Base-by-base conservation (phyloP, 1,139 yeast species). In the Suhomyces panamericanus region DNA sequence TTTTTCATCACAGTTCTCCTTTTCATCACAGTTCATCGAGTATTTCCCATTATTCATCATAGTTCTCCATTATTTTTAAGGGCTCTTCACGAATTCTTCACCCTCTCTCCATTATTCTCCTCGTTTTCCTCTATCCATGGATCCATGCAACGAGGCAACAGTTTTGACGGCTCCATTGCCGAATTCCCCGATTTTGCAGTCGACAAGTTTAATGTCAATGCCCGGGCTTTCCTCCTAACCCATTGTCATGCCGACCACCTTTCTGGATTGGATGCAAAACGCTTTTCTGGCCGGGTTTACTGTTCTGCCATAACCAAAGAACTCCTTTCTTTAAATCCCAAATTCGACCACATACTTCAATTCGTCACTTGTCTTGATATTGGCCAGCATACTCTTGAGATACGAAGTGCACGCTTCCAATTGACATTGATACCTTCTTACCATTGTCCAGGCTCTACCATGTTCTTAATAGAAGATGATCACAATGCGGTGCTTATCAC, bases 361-460 rank as follows among this genome's bases (percentile, higher is more conserved):
- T 58, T 47, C 44, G 53, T 69, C 16, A 52, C 38, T 6, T 52
- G 61, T 1, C 30, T 51, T n/a, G 43, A 35, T 0, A 54, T 54
- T 2, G 52, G 44, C 16, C 57, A 35, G 3, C 49, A 51, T 12
- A 33, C 15, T 4, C 44, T 69, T 9, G 49, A 28, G 7, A 45
- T 67, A 4, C 17, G 16, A 4, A 41, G 27, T 10, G 13, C 6
- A 7, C 17, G 7, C 3, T 2, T 45, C 11, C 30, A 27, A n/a
- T 32, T 48, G 4, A 64, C 71, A 0, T 48, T 67, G 41, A 63
- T 75, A 3, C 65, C 71, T 8, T 66, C 81, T 0, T 75, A 81
- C 52, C 88, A 83, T 53, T 83, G 87, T 53, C 83, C 85, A 4
- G 88, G 87, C 2, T 70, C 85, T 3, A 67, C 70, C 5, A 79